Base-by-base conservation (phyloP, 371 early-diverging fungal species). In the Entomophthora muscae region DNA sequence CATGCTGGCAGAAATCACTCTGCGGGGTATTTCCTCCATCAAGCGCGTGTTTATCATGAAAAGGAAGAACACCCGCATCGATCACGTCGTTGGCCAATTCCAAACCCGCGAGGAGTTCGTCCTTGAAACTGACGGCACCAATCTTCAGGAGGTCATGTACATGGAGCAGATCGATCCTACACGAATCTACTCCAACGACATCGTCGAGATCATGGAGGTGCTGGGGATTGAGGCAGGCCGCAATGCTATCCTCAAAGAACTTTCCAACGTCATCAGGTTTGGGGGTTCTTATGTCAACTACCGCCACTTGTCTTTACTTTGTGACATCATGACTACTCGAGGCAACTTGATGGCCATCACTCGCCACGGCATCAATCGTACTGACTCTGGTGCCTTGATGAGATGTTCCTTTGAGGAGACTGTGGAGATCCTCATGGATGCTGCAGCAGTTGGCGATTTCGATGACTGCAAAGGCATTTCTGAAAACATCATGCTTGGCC, bases 341-440 rank as follows among this genome's bases (percentile, higher is more conserved):
- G 99, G 99, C 58, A 76, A 81, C 64, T 70, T 99, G 64, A 92
- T 93, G 83, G 97, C 99, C 32, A 98, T 99, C 66, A 98, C 99
- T n/a, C 88, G 99, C 63, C 99, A 99, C 71, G 99, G 99, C 69
- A 98, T 98, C 72, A 99, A 99, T 73, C 85, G 98, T 64, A 88
- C 95, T 24, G 95, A 94, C 67, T 88, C 93, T 1, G 93, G 98
- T 63, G 98, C 95, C 17, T 76, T 99, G 60, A 96, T 95, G 83
- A 82, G 99, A 55, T 92, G 92, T 71, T 94, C 99, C 2, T 99
- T 99, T 67, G 99, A 99, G 75, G 99, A 99, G 76, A 99, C 99
- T 0, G 99, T 98, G 0, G 99, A 99, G 75, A 90, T 99, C 75
- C 78, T 99, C 65, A 79, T 98, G 77, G 98, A 99, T 57, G 98